Percentiles rank a stretch among this genome's conserved stretches.
Evolutionary conservation across 768 basidiomycete species (phyloP).

Genomic region (Sporobolomyces phaffii): DNA sequence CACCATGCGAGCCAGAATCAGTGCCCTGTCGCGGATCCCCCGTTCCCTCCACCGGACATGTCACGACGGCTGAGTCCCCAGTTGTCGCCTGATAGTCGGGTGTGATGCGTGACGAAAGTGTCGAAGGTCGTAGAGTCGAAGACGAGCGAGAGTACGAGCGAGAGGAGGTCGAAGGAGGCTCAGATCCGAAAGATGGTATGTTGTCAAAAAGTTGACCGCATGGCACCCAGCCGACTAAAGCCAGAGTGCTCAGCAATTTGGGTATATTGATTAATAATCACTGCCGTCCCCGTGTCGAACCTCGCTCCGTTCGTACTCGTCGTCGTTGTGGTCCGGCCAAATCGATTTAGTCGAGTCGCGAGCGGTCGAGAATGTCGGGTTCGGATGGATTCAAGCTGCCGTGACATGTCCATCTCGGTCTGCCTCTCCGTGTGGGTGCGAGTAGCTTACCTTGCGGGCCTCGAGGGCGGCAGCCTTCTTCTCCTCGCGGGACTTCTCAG

Average conservation of each 20-base stretch:
- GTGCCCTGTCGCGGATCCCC: too few relatives aligned
- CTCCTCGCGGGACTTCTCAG: constrained; percentile 51
- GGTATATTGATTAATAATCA: constrained; percentile 47
- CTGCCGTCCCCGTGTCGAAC: not conserved
- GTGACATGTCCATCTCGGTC: not conserved
- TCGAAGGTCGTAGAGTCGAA: not conserved
- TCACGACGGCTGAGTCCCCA: too few relatives aligned
- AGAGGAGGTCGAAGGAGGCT: constrained; percentile 40
- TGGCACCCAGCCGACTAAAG: constrained; percentile 32
- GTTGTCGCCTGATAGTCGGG: too few relatives aligned
- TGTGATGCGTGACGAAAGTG: too few relatives aligned
- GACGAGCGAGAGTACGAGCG: not conserved
- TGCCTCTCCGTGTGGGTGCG: not conserved
- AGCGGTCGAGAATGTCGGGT: constrained; percentile 2
- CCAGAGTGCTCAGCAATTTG: constrained; percentile 48
- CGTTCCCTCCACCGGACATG: too few relatives aligned
- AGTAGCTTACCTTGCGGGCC: constrained; percentile 49
- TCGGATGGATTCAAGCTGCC: not conserved
- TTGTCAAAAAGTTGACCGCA: constrained; percentile 35
- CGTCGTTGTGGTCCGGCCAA: too few relatives aligned
- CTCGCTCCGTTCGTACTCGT: not conserved
- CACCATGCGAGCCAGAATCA: too few relatives aligned
- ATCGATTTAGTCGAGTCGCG: too few relatives aligned
- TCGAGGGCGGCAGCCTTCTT: constrained; percentile 50
- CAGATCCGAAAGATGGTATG: constrained; percentile 52